Base-by-base conservation (phyloP, 192 early-diverging fungal genomes). In the Podila clonocystis region DNA sequence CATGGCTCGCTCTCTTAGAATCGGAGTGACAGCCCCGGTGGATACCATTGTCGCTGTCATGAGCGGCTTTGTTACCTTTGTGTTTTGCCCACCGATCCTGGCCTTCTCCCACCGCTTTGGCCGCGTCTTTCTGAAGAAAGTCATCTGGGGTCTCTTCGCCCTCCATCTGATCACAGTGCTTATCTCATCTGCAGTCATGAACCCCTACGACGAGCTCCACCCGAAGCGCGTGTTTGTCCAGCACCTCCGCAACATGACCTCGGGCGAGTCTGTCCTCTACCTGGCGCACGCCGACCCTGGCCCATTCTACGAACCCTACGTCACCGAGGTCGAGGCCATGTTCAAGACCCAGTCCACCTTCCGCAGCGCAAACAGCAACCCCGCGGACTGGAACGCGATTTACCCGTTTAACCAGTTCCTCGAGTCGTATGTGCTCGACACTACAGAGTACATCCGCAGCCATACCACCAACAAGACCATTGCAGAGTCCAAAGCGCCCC, bases 391-490 rank as follows among this genome's bases (percentile, higher is more conserved):
- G 89, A 85, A 87, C 36, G 83, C 87, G 1, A 78, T 94, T 12
- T 92, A 88, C 75, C 93, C 93, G 8, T 92, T 92, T 82, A 86
- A 83, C 74, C 80, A 86, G 33, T 90, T 89, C 75, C 70, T 91
- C 20, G 86, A 88, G 49, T 84, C 85, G 7, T 88, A 89, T 58
- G 75, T 82, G 45, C 50, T 65, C 28, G 76, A 79, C 68, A 67
- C 72, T 20, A 62, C 82, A 17, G 62, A 79, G 30, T 64, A 48
- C 31, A 68, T 74, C 64, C 68, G 68, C 22, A 33, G 62, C 15
- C 76, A 79, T 38, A 63, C 82, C 33, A 26, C 60, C 57, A 79
- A 79, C 70, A 50, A 72, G 36, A 79, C 76, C n/a, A 68, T 82
- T 29, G 57, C 74, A 2, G 38, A 83, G 15, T n/a, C 65, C 5